These are phyloP conservation scores for Botrytis hyacinthi DNA, from an alignment of 2,329 filamentous ascomycete species.

Conservation along the genomic window DNA sequence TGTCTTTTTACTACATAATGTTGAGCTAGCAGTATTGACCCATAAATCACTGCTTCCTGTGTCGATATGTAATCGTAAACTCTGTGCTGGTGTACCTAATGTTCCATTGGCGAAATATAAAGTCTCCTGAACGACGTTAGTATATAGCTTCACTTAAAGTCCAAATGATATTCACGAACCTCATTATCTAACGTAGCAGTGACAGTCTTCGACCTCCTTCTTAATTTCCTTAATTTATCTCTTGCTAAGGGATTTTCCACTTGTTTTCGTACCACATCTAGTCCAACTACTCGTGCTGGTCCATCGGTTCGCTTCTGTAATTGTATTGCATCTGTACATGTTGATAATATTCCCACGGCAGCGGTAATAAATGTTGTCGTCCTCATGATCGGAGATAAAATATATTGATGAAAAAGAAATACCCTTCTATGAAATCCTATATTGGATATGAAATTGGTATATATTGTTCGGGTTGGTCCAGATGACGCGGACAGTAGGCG, in stretches of 20 bases:
- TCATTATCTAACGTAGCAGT: slow-evolving; percentile 54
- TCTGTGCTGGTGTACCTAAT: slow-evolving; percentile 60
- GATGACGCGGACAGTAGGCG: slow-evolving; percentile 27
- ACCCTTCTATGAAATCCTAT: slow-evolving; percentile 10
- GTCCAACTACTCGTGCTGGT: slow-evolving; percentile 36
- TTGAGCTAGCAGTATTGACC: slow-evolving; percentile 65
- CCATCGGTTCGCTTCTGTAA: slow-evolving; percentile 34
- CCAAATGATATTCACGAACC: slow-evolving; percentile 40
- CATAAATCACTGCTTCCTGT: slow-evolving; percentile 69
- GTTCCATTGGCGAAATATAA: slow-evolving; percentile 64
- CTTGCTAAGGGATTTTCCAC: slow-evolving; percentile 33
- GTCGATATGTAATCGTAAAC: slow-evolving; percentile 59
- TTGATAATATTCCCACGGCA: slow-evolving; percentile 33
- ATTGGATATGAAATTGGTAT: slow-evolving; percentile 7
- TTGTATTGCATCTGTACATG: slow-evolving; percentile 33
- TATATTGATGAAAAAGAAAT: neutral
- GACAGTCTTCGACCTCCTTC: slow-evolving; percentile 47
- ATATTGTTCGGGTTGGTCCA: slow-evolving; percentile 15
- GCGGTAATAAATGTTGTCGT: slow-evolving; percentile 30
- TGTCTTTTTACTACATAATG: slow-evolving; percentile 51
- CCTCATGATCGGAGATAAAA: slow-evolving; percentile 31
- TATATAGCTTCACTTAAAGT: slow-evolving; percentile 3
- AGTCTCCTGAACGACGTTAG: slow-evolving; percentile 48
- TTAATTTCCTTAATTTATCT: slow-evolving; percentile 43
- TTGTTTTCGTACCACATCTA: slow-evolving; percentile 34